phyloP scores from a whole-genome alignment of 306 rosid genomes.

The Dalbergia cultrata region DNA sequence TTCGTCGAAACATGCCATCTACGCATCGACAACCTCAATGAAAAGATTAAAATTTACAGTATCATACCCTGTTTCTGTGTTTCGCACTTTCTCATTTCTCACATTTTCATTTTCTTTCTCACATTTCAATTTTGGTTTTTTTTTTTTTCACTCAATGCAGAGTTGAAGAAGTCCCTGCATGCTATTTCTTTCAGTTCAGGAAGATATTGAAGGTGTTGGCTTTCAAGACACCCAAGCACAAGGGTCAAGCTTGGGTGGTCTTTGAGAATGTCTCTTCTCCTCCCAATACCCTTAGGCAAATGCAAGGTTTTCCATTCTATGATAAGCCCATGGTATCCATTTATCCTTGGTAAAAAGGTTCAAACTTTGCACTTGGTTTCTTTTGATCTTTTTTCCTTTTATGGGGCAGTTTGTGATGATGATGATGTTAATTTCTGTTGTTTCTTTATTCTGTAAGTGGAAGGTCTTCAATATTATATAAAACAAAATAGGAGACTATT shows the following conservation, averaged over 20 bases:
- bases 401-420: too few species aligned
- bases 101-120: background rate
- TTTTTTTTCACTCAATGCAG: slow-evolving; percentile 52
- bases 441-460: too few species aligned
- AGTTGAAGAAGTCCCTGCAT: slow-evolving; percentile 85
- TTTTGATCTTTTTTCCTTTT: too few species aligned
- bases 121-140: background rate
- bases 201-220: slow-evolving; percentile 91
- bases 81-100: background rate
- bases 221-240: slow-evolving; percentile 89
- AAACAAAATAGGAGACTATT: too few species aligned
- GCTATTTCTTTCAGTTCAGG: slow-evolving; percentile 98
- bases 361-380: too few species aligned
- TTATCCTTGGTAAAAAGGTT: too few species aligned
- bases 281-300: slow-evolving; percentile 89
- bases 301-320: slow-evolving; percentile 98
- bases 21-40: too few species aligned
- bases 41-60: too few species aligned
- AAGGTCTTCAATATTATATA: too few species aligned
- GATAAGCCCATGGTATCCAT: slow-evolving; percentile 88
- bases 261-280: slow-evolving; percentile 87
- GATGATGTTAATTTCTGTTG: too few species aligned
- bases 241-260: slow-evolving; percentile 98
- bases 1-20: too few species aligned
- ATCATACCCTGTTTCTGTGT: too few species aligned